phyloP scores from a whole-genome alignment of 441 rosid species.

The Heliophila coronopifolia region DNA sequence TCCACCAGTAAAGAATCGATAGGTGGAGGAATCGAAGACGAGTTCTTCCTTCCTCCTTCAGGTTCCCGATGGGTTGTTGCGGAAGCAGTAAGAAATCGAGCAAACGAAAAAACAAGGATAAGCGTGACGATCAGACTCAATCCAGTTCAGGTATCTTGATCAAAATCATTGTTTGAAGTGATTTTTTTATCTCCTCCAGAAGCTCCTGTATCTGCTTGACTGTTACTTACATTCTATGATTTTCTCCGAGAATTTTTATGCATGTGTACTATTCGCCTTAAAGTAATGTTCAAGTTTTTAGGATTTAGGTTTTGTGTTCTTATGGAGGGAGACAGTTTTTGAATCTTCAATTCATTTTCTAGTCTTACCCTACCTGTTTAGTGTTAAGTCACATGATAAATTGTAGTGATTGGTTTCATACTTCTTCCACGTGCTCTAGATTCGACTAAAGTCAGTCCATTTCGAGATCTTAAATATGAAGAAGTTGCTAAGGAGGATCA shows the following conservation, averaged over 20 bases:
- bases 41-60: background rate
- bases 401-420: background rate
- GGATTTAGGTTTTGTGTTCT: conserved; percentile 17
- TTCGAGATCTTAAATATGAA: conserved; percentile 33
- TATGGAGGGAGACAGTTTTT: conserved; percentile 15
- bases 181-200: background rate
- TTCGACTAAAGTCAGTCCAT: conserved; percentile 39
- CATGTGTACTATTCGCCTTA: conserved; percentile 23
- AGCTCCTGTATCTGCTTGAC: background rate
- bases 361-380: conserved; percentile 5
- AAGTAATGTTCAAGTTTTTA: conserved; percentile 8
- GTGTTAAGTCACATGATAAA: conserved; percentile 15
- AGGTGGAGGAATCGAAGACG: background rate
- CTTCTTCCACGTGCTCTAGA: conserved; percentile 15
- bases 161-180: background rate
- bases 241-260: conserved; percentile 10
- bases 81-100: conserved; percentile 37
- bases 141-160: conserved; percentile 29
- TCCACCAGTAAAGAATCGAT: background rate
- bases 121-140: conserved; percentile 37
- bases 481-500: conserved; percentile 38
- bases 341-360: conserved; percentile 14
- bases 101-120: conserved; percentile 28
- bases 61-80: conserved; percentile 55
- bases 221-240: background rate